Percentiles rank a stretch among this genome's conserved stretches.
These are phyloP conservation scores for Acanthamoeba royreba DNA, from an alignment of 208 protist genomes.

Conservation along the genomic window DNA sequence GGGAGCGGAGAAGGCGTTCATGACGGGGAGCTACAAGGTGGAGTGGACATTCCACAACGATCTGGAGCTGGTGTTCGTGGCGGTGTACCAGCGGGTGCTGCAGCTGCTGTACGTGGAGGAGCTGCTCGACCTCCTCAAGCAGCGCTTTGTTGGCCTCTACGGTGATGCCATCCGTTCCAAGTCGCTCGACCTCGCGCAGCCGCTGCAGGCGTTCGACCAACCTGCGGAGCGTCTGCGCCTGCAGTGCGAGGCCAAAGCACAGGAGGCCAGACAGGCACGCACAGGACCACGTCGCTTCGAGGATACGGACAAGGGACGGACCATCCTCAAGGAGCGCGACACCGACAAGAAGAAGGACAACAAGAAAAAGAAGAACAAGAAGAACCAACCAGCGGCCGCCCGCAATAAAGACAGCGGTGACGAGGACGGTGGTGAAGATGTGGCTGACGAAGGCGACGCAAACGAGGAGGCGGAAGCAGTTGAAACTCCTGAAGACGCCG, in stretches of 20 bases:
- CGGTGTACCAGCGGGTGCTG: constrained; percentile 89
- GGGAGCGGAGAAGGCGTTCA: background rate
- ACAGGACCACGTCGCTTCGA: background rate
- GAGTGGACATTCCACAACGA: constrained; percentile 80
- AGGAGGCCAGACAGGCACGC: background rate
- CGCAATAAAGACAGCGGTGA: background rate
- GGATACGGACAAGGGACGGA: constrained; percentile 2
- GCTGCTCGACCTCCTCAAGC: constrained; percentile 84
- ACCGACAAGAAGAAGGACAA: constrained; percentile 11
- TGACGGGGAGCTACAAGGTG: background rate
- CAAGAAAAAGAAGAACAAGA: constrained; percentile 28
- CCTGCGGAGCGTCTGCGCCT: constrained; percentile 34
- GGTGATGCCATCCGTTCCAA: constrained; percentile 35
- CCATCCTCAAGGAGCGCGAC: background rate
- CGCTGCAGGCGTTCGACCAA: background rate
- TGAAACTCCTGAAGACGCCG: background rate
- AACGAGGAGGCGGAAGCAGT: background rate
- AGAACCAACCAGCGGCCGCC: background rate
- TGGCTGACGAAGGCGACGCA: background rate
- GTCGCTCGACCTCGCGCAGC: background rate
- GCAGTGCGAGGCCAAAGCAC: constrained; percentile 28
- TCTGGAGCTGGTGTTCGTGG: constrained; percentile 90
- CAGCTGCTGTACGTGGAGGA: constrained; percentile 85
- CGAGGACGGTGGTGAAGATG: background rate
- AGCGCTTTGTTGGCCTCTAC: constrained; percentile 78